These are phyloP conservation scores for Corynascus novoguineensis DNA, from an alignment of 495 filamentous ascomycete species.

Conservation along the genomic window DNA sequence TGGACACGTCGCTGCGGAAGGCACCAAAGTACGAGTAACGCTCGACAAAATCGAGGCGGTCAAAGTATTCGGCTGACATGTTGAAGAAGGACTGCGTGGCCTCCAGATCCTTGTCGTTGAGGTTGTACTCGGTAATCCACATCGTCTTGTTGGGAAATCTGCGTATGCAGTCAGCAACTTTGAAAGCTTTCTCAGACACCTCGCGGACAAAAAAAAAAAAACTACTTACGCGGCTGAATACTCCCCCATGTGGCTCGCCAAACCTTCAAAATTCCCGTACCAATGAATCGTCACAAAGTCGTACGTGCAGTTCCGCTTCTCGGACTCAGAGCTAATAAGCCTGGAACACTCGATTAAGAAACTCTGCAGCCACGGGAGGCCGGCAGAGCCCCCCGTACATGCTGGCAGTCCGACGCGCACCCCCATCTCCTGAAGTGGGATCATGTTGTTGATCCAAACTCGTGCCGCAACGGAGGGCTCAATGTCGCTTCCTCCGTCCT, in stretches of 20 bases:
- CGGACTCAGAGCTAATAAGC: conserved; percentile 31
- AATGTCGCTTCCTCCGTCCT: conserved; percentile 55
- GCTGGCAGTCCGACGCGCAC: conserved; percentile 56
- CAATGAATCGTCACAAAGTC: conserved; percentile 74
- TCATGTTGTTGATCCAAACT: conserved; percentile 60
- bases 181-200: not conserved
- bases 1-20: conserved; percentile 59
- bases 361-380: conserved; percentile 57
- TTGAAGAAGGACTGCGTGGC: conserved; percentile 63
- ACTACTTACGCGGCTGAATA: conserved; percentile 48
- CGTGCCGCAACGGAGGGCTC: conserved; percentile 52
- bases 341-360: conserved; percentile 53
- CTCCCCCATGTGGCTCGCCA: conserved; percentile 64
- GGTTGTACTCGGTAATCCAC: conserved; percentile 72
- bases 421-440: conserved; percentile 54
- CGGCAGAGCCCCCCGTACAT: conserved; percentile 49
- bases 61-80: conserved; percentile 55
- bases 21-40: conserved; percentile 70
- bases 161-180: not conserved
- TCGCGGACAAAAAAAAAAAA: not conserved
- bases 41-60: conserved; percentile 53
- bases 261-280: conserved; percentile 69
- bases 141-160: conserved; percentile 55
- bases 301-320: conserved; percentile 51
- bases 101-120: conserved; percentile 43